Percentiles rank a stretch among this genome's conserved stretches.
phyloP scores from a whole-genome alignment of 345 rosid genomes.

The Eucalyptus microcorys region DNA sequence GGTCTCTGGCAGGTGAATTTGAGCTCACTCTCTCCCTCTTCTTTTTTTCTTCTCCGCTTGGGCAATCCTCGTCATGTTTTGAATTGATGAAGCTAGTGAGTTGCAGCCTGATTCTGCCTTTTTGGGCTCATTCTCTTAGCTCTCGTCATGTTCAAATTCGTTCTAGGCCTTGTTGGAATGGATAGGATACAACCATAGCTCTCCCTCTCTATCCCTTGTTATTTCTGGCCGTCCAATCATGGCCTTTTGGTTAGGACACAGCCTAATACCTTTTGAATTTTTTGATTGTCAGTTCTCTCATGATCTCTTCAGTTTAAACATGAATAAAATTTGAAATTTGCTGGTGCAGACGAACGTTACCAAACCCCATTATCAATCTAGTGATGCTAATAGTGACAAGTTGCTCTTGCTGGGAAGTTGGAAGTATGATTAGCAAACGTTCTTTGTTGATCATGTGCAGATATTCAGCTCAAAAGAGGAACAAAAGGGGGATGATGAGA shows the following conservation, averaged over 20 bases:
- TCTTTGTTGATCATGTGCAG: constrained; percentile 11
- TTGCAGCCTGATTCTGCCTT: neutral
- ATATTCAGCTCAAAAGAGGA: constrained; percentile 69
- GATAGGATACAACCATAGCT: neutral
- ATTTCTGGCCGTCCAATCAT: neutral
- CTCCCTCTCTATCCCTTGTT: neutral
- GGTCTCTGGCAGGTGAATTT: constrained; percentile 80
- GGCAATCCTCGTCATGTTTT: neutral
- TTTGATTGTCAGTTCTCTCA: neutral
- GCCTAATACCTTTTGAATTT: neutral
- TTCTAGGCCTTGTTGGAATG: neutral
- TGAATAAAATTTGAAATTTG: neutral
- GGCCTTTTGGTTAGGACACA: neutral
- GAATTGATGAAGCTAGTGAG: neutral
- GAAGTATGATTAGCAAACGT: neutral
- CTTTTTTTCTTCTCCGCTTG: neutral
- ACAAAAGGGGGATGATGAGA: constrained; percentile 15
- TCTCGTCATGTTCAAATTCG: neutral
- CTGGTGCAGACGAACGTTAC: neutral
- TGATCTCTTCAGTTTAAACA: neutral
- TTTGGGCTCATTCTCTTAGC: neutral
- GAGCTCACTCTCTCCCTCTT: neutral
- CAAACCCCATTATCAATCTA: neutral
- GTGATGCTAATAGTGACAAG: neutral
- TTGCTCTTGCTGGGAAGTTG: neutral